Conservation (phyloP, 768 basidiomycete genomes). For the Kwoniella bestiolae region DNA sequence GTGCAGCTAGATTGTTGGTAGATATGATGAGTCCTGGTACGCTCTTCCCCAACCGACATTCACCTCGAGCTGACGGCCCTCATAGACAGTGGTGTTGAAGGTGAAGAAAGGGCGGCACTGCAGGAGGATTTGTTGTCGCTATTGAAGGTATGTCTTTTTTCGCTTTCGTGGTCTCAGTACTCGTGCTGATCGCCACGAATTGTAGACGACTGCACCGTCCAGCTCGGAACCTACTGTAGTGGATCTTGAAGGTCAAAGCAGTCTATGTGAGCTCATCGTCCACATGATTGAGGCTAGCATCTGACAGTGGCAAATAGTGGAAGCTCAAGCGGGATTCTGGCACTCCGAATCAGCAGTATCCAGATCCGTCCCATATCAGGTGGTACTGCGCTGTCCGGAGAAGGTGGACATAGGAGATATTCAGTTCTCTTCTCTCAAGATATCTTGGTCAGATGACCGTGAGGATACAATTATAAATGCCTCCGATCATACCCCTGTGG, state of each 20-base stretch:
- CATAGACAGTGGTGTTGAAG: constrained; percentile 34
- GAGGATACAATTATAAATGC: constrained; percentile 66
- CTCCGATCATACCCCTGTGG: constrained; percentile 20
- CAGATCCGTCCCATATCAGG: constrained; percentile 73
- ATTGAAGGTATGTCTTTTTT: constrained; percentile 63
- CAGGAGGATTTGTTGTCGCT: constrained; percentile 76
- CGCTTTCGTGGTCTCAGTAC: constrained; percentile 2
- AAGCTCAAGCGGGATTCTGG: constrained; percentile 74
- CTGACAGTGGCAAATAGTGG: constrained; percentile 62
- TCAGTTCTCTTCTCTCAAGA: constrained; percentile 66
- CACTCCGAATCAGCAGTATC: constrained; percentile 66
- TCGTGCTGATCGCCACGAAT: not conserved
- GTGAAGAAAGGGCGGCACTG: constrained; percentile 55
- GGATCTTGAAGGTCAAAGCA: constrained; percentile 59
- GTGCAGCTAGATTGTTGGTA: constrained; percentile 73
- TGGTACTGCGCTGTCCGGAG: constrained; percentile 66
- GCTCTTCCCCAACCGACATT: constrained; percentile 27
- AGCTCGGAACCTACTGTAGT: constrained; percentile 65
- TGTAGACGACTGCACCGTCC: constrained; percentile 73
- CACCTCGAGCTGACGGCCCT: not conserved
- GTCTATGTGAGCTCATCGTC: constrained; percentile 22
- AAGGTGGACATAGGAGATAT: constrained; percentile 64
- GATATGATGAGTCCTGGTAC: constrained; percentile 82
- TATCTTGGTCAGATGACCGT: constrained; percentile 66
- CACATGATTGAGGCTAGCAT: constrained; percentile 60